A percentile compares a stretch with the other conserved stretches of the same genome.
Evolutionary conservation across 805 yeast species (phyloP).

Genomic region (Lipomyces starkeyi): DNA sequence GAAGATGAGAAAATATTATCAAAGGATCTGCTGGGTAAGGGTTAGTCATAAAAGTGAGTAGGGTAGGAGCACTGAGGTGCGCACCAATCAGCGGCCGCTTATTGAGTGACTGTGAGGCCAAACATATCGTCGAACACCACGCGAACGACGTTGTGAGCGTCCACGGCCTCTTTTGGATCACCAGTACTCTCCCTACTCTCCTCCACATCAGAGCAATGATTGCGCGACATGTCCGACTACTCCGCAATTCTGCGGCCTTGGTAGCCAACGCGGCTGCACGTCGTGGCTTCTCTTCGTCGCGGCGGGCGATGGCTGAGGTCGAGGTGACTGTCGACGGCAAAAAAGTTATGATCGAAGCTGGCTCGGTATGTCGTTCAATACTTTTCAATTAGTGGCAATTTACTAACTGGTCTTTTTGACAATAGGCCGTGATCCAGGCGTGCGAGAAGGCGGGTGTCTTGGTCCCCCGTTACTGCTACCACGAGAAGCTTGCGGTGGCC

Average conservation of each 20-base stretch:
- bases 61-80: background rate
- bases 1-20: background rate
- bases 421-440: slow-evolving; percentile 77
- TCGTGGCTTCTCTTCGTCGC: slow-evolving; percentile 48
- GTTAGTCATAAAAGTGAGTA: background rate
- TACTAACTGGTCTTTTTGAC: background rate
- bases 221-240: slow-evolving; percentile 27
- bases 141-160: background rate
- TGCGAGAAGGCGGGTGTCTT: slow-evolving; percentile 89
- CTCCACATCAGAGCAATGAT: slow-evolving; percentile 19
- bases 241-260: slow-evolving; percentile 14
- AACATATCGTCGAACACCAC: background rate
- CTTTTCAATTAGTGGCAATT: background rate
- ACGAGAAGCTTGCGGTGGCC: slow-evolving; percentile 86
- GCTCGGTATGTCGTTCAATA: slow-evolving; percentile 52
- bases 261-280: background rate
- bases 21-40: background rate
- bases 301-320: slow-evolving; percentile 58
- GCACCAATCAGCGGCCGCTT: slow-evolving; percentile 11
- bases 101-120: background rate
- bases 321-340: slow-evolving; percentile 67
- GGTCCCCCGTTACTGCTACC: slow-evolving; percentile 89
- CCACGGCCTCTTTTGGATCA: background rate
- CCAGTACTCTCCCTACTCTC: background rate
- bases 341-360: slow-evolving; percentile 79